Conservation (phyloP, 2,329 filamentous ascomycete species). For the Knufia petricola region DNA sequence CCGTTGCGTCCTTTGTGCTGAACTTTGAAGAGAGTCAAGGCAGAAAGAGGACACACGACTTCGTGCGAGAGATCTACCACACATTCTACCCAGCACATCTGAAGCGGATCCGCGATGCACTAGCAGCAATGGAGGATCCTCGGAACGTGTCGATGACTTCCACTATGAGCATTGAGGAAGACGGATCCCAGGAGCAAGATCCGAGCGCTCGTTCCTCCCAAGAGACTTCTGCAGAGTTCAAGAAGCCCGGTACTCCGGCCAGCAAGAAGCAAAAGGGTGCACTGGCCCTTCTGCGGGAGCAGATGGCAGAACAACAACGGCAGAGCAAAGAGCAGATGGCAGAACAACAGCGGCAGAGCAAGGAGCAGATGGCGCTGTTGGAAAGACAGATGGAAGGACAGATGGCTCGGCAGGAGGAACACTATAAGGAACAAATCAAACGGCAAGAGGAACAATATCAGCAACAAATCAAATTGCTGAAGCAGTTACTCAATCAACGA, state of each 20-base stretch:
- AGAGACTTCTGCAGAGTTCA: background rate
- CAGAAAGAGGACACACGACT: slow-evolving; percentile 11
- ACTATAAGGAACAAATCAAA: background rate
- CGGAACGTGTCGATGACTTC: background rate
- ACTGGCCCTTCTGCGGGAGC: slow-evolving; percentile 1
- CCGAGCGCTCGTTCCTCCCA: slow-evolving; percentile 2
- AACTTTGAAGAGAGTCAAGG: background rate
- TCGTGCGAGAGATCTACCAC: slow-evolving; percentile 10
- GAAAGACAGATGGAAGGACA: background rate
- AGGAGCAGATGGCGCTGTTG: background rate
- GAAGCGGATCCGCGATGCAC: slow-evolving; percentile 8
- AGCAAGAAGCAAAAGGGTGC: slow-evolving; percentile 7
- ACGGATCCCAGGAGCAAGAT: slow-evolving; percentile 6
- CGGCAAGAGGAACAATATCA: too few relatives aligned
- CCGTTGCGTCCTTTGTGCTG: slow-evolving; percentile 3
- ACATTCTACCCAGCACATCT: slow-evolving; percentile 10
- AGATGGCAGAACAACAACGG: background rate
- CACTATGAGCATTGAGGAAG: slow-evolving; percentile 4
- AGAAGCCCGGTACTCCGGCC: slow-evolving; percentile 1
- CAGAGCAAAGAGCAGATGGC: background rate
- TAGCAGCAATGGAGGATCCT: slow-evolving; percentile 6
- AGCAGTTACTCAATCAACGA: too few relatives aligned
- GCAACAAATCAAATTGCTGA: too few relatives aligned
- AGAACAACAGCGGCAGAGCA: background rate
- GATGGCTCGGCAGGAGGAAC: too few relatives aligned